Base-by-base conservation (phyloP, 2,329 filamentous ascomycete species). In the Colletotrichum sp. region DNA sequence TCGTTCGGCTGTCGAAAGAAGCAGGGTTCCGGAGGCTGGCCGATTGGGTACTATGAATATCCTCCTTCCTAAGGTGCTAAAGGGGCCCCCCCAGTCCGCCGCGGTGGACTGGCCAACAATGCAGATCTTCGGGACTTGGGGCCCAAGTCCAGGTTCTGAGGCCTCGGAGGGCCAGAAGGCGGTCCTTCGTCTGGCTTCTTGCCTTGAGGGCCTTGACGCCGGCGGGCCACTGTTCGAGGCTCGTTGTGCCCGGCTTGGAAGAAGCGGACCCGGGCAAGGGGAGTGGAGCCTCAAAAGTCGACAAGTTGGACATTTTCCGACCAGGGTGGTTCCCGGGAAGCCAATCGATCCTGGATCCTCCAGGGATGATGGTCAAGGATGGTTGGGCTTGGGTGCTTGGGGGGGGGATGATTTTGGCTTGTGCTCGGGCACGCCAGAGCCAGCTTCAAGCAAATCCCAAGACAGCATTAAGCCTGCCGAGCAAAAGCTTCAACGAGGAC, bases 31-130 rank as follows among this genome's bases (percentile, higher is more conserved):
- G 74, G 74, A 73, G 74, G 74, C 36, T 76, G 74, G 74, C 74
- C 74, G 74, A 73, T 73, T 76, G 70, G 74, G 30, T n/a, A 34
- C 74, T 76, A 76, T 73, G 74, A 73, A 76, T 76, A 73, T 73
- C 64, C 67, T 59, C 63, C 65, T 57, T 30, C 55, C 34, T 32
- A 69, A 59, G 44, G 59, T 49, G 44, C 44, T 49, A 49, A 49
- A 21, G 44, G 44, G 44, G 44, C 10, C 44, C 44, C 44, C 21
- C 74, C 70, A 59, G 57, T 66, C 70, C 70, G 52, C 26, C 73
- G 39, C 55, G 59, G 60, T 76, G 70, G 64, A 39, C 64, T 64
- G 74, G 70, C 73, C 64, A 73, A 60, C 70, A 64, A 63, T 39
- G 71, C 70, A 73, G 74, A 76, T 76, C 64, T 73, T 73, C 70